Base-by-base conservation (phyloP, 805 yeast genomes). In the Sugiyamaella smithiae region DNA sequence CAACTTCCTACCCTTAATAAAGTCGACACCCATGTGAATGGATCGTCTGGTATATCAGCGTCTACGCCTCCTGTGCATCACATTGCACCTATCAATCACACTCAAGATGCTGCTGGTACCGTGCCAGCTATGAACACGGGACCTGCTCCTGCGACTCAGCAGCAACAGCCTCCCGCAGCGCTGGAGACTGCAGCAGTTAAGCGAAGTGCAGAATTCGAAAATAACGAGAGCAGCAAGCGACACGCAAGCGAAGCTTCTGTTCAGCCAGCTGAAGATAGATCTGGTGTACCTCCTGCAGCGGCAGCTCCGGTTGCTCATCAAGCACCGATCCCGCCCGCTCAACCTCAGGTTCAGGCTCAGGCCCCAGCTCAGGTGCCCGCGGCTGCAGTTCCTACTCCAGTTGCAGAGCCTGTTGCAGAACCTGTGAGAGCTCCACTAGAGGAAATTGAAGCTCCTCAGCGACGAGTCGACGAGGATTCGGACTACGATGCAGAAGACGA, bases 401-500 rank as follows among this genome's bases (percentile, higher is more conserved):
- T 19, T 35, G 40, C 19, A n/a, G 20, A 14, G 11, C 4, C 16
- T 4, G 20, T 35, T 2, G 40, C 40, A 5, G 40, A 16, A 16
- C 19, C 40, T 35, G 40, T 35, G 7, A 32, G 17, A 12, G 37
- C 37, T 32, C 40, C 41, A 5, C 26, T 12, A 3, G 41, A 37
- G 14, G 28, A 35, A 12, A 40, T 53, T 4, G 65, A 62, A 45
- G 58, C 60, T 12, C 61, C 62, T 14, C 64, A 60, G 32, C 63
- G 77, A 46, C 63, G 68, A 48, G 67, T 73, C 19, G 75, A 70
- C 45, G 76, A 71, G 50, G 77, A 73, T 49, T 72, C 70, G 44
- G 67, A 73, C 52, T 73, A 73, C 56, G 79, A 75, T 53, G 75
- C 64, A 48, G 63, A 50, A 8, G 57, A 53, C 32, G 53, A 48